Base-by-base conservation (phyloP, 179 eudicot genomes). In the Gypsophila paniculata region DNA sequence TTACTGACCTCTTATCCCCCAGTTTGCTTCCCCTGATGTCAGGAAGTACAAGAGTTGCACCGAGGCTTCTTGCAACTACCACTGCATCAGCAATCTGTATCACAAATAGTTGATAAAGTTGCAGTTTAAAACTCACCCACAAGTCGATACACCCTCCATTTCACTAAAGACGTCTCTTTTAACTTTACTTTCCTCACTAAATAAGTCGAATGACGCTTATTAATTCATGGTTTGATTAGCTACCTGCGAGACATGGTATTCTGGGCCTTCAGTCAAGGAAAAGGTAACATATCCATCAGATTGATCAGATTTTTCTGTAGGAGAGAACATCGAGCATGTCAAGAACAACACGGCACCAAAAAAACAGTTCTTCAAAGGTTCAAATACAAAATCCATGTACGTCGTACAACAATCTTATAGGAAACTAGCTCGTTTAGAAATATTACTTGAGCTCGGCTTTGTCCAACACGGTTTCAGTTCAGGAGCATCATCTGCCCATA, bases 211-310 rank as follows among this genome's bases (percentile, higher is more conserved):
- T n/a, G 57, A 57, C 5, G 61, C 61, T 57, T 22, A 57, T 57
- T 62, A 15, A 3, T 1, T 22, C 2, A 29, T 19, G 49, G 51
- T 38, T 14, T 14, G 38, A 62, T 58, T 46, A 52, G 39, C 0
- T 81, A 94, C 99, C 97, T 94, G 99, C 44, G 97, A 88, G 77
- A 91, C 85, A 77, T 94, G 99, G 81, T 87, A 94, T 78, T 94
- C 99, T 15, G 99, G 99, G 75, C 99, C 99, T 71, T 91, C 92
- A 38, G 96, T 89, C 26, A 94, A 80, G 32, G 99, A 94, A 80
- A 94, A 91, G 57, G 96, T 91, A 70, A 94, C 89, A 75, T 82
- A 89, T 21, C 99, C 99, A 46, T 86, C 81, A 8, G 91, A 75
- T 76, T 80, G 76, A 17, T 73, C 76, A 18, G 81, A 74, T 63